These are phyloP conservation scores for Claviceps arundinis DNA, from an alignment of 2,329 filamentous ascomycete species.

Conservation along the genomic window DNA sequence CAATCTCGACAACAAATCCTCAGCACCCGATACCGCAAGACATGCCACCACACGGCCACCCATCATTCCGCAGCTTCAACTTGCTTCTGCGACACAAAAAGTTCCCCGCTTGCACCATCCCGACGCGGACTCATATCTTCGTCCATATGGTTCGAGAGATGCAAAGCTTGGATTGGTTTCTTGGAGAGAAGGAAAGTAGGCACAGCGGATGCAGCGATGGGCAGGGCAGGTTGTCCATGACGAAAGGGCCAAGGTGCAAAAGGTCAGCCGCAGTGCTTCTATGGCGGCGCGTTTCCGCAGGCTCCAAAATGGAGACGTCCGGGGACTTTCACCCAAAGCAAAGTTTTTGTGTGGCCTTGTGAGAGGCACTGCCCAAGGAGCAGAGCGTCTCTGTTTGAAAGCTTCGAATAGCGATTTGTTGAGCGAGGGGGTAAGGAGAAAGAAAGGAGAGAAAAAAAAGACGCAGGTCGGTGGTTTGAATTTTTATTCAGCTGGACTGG, in stretches of 20 bases:
- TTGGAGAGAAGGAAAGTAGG: slow-evolving; percentile 1
- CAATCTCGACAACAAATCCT: slow-evolving; percentile 76
- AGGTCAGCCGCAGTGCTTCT: slow-evolving; percentile 94
- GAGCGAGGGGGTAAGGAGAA: slow-evolving; percentile 64
- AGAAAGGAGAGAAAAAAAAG: slow-evolving; percentile 14
- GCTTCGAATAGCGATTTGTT: slow-evolving; percentile 99
- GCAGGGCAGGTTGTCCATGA: slow-evolving; percentile 22
- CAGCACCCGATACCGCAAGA: slow-evolving; percentile 31
- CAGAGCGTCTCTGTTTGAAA: slow-evolving; percentile 62
- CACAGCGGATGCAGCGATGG: slow-evolving; percentile 30
- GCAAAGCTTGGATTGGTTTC: slow-evolving; percentile 4
- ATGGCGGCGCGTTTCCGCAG: slow-evolving; percentile 99
- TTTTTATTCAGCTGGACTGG: slow-evolving; percentile 16
- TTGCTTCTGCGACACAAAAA: slow-evolving; percentile 5
- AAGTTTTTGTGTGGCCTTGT: slow-evolving; percentile 12
- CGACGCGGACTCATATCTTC: slow-evolving; percentile 75
- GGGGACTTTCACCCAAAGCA: slow-evolving; percentile 99
- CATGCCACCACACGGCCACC: slow-evolving; percentile 37
- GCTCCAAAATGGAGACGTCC: slow-evolving; percentile 51
- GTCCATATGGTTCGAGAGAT: slow-evolving; percentile 45
- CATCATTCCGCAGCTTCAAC: slow-evolving; percentile 22
- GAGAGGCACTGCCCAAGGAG: slow-evolving; percentile 17
- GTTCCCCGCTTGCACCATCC: slow-evolving; percentile 10
- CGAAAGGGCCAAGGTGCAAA: slow-evolving; percentile 41
- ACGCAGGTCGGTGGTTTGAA: slow-evolving; percentile 1